Conservation (phyloP, 805 yeast species). For the Hyphopichia homilentoma region DNA sequence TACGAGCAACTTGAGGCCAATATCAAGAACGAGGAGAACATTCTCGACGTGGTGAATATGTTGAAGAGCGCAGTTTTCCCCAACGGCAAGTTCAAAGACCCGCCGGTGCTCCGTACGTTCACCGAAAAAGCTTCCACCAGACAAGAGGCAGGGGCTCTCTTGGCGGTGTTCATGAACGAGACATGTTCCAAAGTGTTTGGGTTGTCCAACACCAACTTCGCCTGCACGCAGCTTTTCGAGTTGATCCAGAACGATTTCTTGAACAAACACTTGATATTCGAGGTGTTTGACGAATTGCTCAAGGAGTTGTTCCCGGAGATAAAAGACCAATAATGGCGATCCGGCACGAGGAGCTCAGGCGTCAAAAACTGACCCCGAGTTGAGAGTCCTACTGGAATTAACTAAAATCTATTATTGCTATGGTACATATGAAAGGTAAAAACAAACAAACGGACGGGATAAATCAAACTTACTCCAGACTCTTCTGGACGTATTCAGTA, state of each 20-base stretch:
- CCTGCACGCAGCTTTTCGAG: slow-evolving; percentile 56
- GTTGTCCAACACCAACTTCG: slow-evolving; percentile 54
- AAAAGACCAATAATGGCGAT: no score
- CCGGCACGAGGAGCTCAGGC: no score
- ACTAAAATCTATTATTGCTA: no score
- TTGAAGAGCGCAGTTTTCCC: slow-evolving; percentile 33
- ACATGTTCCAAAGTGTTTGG: slow-evolving; percentile 76
- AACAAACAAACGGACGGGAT: no score
- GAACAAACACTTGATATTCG: slow-evolving; percentile 60
- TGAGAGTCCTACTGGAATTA: not conserved
- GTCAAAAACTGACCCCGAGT: not conserved
- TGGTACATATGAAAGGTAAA: no score
- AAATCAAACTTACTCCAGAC: no score
- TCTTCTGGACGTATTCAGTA: slow-evolving; percentile 58
- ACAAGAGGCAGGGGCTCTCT: slow-evolving; percentile 54
- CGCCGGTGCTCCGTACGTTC: slow-evolving; percentile 43
- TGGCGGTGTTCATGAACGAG: slow-evolving; percentile 59
- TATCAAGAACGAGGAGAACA: slow-evolving; percentile 38
- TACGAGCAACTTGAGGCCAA: slow-evolving; percentile 39
- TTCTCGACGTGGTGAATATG: slow-evolving; percentile 32
- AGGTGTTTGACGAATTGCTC: slow-evolving; percentile 55
- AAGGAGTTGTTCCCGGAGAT: slow-evolving; percentile 40
- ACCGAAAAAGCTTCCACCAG: slow-evolving; percentile 50
- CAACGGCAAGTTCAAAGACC: slow-evolving; percentile 47
- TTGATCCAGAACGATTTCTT: slow-evolving; percentile 72